Evolutionary conservation across 169 alveolate species (phyloP), one percentile per base, ranked within the genome.

Genomic region (Sarcocystis neurona): DNA sequence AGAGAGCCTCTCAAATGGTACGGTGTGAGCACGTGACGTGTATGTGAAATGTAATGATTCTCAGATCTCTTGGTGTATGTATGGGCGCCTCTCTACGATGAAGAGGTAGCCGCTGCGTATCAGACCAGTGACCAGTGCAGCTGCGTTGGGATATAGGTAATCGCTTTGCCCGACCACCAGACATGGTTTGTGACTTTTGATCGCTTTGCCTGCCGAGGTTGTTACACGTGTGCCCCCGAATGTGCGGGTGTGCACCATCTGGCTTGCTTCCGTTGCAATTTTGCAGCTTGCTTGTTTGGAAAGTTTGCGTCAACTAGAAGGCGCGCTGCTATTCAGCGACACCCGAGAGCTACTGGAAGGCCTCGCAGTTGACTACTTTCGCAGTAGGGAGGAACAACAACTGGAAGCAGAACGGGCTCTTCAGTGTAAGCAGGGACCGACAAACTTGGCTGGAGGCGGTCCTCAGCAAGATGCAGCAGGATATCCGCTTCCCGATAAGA

Each of bases 331-430:
- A n/a, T 58, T 39, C 63, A 23, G 30, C 53, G 88, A 80, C 58
- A 80, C 88, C 39, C 56, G 72, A 15, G 78, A 58, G 56, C 79
- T 80, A 27, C 44, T 80, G 3, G 88, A 56, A 32, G 77, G 88
- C 0, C 60, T 58, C 27, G 58, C 41, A 20, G 88, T 58, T 34
- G 88, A 80, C 30, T 56, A 27, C 0, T 80, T 53, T 30, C 50
- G 77, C 75, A 63, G 44, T 20, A 1, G 8, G 43, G 1, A 37
- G 39, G 75, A 63, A 4, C 75, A 43, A 63, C 27, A 15, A 15
- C 39, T 23, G 70, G n/a, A 58, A 32, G 39, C 5, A 58, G 8
- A 18, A 8, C n/a, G 60, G 18, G 60, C 60, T 8, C n/a, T 10
- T 8, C n/a, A 50, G 30, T 34, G 32, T 34, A 34, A 3, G 72